Evolutionary conservation across 371 early-diverging fungal genomes (phyloP), one percentile per base, ranked within the genome.

Genomic region (Thermomucor indicae-seudaticae): DNA sequence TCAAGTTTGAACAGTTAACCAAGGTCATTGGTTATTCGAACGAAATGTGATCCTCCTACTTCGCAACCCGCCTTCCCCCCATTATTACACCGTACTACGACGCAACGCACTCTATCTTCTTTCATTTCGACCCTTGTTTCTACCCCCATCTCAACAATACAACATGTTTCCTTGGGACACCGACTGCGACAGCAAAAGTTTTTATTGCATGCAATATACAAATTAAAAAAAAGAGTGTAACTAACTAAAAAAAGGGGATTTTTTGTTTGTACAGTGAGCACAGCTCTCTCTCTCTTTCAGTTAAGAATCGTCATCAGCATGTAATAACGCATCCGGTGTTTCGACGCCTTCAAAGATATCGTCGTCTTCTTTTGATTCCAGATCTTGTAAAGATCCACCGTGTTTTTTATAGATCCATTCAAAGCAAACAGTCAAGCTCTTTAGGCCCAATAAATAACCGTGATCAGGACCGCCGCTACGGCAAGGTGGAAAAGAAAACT

Each of bases 1-100:
- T 93, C 73, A 85, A 84, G 62, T 93, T 93, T 70, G 92, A 89
- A 58, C 88, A 82, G 58, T 64, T 84, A 45, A 82, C 83, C 55
- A 82, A 81, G 74, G 78, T 84, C 22, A 80, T 82, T 65, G 82
- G 82, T 47, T 78, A 81, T 58, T 84, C 82, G 20, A 81, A 84
- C 63, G 84, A 84, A 60, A 67, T 76, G 71, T 76, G 69, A 64
- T 43, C 10, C 22, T 22, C 16, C 6, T n/a, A 29, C n/a, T n/a
- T n/a, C 16, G 32, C 25, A 30, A 20, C 12, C 7, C 19, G 5
- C 16, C 47, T 34, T 22, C 25, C 34, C 25, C n/a, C 23, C 34
- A 14, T 22, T 19, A 20, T 35, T n/a, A 24, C 22, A 31, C 19
- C 22, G 27, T 34, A 14, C 32, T 32, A 32, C 32, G 6, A 17